Evolutionary conservation across 163 green algal genomes (phyloP).

Genomic region (Scenedesmus sp.): DNA sequence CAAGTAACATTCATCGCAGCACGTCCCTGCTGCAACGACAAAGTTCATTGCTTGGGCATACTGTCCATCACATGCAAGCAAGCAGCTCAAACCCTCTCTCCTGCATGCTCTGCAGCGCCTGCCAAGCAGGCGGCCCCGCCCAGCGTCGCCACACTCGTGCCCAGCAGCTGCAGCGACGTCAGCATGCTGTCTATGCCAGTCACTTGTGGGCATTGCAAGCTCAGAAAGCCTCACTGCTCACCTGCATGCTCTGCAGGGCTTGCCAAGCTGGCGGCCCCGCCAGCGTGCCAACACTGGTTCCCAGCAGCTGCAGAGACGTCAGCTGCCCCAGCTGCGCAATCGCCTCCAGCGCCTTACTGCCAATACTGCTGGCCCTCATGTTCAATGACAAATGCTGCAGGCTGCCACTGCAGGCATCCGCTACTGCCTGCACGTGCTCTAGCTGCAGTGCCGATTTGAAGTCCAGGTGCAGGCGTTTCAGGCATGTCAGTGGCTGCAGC

Average conservation of each 20-base stretch:
- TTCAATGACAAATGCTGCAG: constrained; percentile 36
- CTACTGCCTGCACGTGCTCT: constrained; percentile 25
- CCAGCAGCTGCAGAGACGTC: constrained; percentile 37
- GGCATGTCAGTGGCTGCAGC: neutral
- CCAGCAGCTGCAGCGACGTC: constrained; percentile 19
- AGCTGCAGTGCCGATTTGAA: neutral
- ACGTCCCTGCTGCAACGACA: no score
- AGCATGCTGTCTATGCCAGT: neutral
- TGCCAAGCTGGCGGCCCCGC: constrained; percentile 16
- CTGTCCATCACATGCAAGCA: no score
- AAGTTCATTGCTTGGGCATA: no score
- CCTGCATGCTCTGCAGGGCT: constrained; percentile 28
- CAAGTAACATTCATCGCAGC: no score
- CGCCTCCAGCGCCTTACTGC: neutral
- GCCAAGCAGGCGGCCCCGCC: constrained; percentile 4
- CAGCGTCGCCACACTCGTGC: neutral
- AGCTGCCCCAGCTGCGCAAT: constrained; percentile 26
- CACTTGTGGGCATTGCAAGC: neutral
- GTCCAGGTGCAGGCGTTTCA: constrained; percentile 32
- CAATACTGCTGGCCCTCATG: constrained; percentile 29
- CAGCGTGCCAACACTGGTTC: constrained; percentile 4
- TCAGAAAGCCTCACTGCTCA: neutral
- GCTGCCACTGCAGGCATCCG: neutral
- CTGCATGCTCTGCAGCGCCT: constrained; percentile 11
- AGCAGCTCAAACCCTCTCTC: neutral